phyloP scores from a whole-genome alignment of 352 stramenopile genomes.

The Thraustochytrium sp. region DNA sequence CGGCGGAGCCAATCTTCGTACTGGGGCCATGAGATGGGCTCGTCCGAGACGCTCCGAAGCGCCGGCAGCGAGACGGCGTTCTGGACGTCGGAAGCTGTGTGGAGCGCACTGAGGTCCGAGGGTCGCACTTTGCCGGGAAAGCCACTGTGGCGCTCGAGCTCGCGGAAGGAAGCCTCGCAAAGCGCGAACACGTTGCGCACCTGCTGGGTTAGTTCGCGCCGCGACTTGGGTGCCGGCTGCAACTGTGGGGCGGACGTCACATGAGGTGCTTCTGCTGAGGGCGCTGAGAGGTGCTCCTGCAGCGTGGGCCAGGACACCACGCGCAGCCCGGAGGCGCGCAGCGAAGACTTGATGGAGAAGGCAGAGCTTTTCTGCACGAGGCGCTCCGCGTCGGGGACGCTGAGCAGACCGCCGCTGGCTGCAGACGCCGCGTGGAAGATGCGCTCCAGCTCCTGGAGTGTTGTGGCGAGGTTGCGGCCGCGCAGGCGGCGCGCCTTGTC shows the following conservation, averaged over 20 bases:
- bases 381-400: background rate
- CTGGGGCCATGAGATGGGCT: background rate
- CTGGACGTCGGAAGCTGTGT: background rate
- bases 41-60: background rate
- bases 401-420: background rate
- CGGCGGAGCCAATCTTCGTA: background rate
- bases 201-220: background rate
- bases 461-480: background rate
- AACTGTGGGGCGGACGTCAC: too few species aligned
- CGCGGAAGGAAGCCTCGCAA: background rate
- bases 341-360: background rate
- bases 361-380: background rate
- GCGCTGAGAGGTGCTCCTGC: background rate
- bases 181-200: background rate
- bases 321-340: background rate
- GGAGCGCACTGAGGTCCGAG: slow-evolving; percentile 2
- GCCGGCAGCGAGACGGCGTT: background rate
- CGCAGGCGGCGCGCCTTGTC: background rate
- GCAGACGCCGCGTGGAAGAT: background rate
- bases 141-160: background rate
- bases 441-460: background rate
- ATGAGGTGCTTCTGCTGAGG: too few species aligned
- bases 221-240: too few species aligned
- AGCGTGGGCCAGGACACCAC: slow-evolving; percentile 4
- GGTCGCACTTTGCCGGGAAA: background rate